phyloP scores from a whole-genome alignment of 2,329 filamentous ascomycete genomes.

The Zymoseptoria brevis region DNA sequence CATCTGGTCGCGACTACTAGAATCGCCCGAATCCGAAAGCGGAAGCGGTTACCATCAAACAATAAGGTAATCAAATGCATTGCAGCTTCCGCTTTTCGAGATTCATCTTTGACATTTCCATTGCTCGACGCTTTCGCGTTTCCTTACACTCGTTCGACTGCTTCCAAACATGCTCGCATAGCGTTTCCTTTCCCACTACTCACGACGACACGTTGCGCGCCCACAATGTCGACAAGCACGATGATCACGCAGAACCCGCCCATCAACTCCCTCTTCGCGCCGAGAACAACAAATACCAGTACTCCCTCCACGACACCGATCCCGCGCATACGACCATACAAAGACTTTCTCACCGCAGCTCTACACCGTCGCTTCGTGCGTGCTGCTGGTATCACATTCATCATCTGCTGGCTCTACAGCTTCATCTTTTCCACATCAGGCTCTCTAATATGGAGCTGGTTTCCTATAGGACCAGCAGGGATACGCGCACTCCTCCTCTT shows the following conservation, averaged over 20 bases:
- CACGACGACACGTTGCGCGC: not conserved
- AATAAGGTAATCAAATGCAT: too few relatives aligned
- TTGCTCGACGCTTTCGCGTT: not conserved
- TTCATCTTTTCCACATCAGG: slow-evolving; percentile 31
- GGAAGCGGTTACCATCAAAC: not conserved
- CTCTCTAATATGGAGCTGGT: slow-evolving; percentile 60
- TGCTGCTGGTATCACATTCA: slow-evolving; percentile 61
- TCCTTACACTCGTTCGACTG: not conserved
- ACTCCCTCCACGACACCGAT: slow-evolving; percentile 29
- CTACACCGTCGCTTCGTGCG: slow-evolving; percentile 80
- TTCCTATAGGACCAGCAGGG: slow-evolving; percentile 68
- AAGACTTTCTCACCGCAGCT: slow-evolving; percentile 83
- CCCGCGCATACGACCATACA: slow-evolving; percentile 55
- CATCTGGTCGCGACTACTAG: too few relatives aligned
- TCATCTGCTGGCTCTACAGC: slow-evolving; percentile 63
- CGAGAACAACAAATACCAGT: slow-evolving; percentile 9
- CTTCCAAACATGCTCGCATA: not conserved
- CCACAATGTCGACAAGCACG: not conserved
- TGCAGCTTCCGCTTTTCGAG: not conserved
- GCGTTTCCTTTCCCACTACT: not conserved
- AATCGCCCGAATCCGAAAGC: not conserved
- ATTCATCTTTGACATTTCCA: not conserved
- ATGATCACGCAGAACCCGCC: not conserved
- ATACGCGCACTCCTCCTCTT: slow-evolving; percentile 69
- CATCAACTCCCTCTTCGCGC: not conserved